A percentile compares a stretch with the other conserved stretches of the same genome.
Conservation (phyloP, 208 protist genomes). For the Eutreptiella sp. region DNA sequence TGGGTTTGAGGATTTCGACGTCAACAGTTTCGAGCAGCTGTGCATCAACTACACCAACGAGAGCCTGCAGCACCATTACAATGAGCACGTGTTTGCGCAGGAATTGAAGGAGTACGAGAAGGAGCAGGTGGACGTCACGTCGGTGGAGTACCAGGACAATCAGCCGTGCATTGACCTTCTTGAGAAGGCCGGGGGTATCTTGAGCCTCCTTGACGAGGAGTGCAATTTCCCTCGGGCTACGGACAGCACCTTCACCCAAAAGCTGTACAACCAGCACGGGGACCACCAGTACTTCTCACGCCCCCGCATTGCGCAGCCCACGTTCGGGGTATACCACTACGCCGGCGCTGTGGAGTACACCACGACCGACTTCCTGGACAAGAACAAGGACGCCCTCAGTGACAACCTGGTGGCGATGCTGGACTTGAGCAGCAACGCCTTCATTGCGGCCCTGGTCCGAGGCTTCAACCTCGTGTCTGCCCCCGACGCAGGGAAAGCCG, state of each 20-base stretch:
- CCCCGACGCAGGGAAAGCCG: too few species aligned
- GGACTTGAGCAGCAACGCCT: conserved; percentile 17
- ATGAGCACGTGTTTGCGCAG: conserved; percentile 52
- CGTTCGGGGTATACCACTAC: conserved; percentile 52
- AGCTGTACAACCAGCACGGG: conserved; percentile 16
- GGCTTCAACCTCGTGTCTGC: neutral
- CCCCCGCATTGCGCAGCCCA: too few species aligned
- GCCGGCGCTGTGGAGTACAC: conserved; percentile 48
- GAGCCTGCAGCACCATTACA: conserved; percentile 77
- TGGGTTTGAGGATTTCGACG: conserved; percentile 67
- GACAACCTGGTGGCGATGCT: conserved; percentile 30
- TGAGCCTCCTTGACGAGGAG: conserved; percentile 40
- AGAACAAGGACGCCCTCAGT: conserved; percentile 53
- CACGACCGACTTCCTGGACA: conserved; percentile 45
- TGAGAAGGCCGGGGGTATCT: conserved; percentile 31
- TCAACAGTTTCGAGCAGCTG: conserved; percentile 76
- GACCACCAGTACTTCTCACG: conserved; percentile 5
- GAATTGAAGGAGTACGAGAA: conserved; percentile 52
- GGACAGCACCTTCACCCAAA: conserved; percentile 4
- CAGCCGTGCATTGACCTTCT: conserved; percentile 36
- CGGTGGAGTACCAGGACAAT: conserved; percentile 34
- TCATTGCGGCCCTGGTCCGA: conserved; percentile 33
- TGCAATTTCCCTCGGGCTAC: neutral
- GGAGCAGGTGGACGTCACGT: conserved; percentile 35
- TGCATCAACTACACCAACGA: conserved; percentile 86